Percentiles rank a stretch among this genome's conserved stretches.
phyloP scores from a whole-genome alignment of 1,139 yeast genomes.

The Tardiomyces depauwii region DNA sequence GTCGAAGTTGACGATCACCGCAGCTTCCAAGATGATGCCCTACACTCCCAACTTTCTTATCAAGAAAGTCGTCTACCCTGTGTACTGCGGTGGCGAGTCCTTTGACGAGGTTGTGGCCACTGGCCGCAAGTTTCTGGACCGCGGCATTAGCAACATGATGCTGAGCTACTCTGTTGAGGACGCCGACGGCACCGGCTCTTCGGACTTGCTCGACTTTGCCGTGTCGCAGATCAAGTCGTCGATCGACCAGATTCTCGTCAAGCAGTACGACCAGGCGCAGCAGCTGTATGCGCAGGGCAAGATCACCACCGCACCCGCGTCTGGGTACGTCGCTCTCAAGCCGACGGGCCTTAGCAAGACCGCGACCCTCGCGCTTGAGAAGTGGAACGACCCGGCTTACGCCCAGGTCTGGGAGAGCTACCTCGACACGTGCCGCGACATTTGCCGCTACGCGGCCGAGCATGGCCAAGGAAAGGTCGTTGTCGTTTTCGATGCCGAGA shows the following conservation, averaged over 20 bases:
- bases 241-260: slow-evolving; percentile 57
- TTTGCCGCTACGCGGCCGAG: slow-evolving; percentile 52
- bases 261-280: slow-evolving; percentile 47
- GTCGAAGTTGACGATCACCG: slow-evolving; percentile 20
- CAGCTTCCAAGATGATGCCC: slow-evolving; percentile 25
- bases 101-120: slow-evolving; percentile 57
- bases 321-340: slow-evolving; percentile 58
- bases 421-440: slow-evolving; percentile 52
- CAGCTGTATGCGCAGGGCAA: slow-evolving; percentile 35
- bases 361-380: slow-evolving; percentile 63
- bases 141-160: slow-evolving; percentile 93
- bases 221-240: slow-evolving; percentile 52
- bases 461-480: slow-evolving; percentile 75
- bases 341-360: slow-evolving; percentile 81
- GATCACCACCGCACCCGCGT: slow-evolving; percentile 25
- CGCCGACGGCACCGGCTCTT: slow-evolving; percentile 54
- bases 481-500: slow-evolving; percentile 89
- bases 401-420: slow-evolving; percentile 46
- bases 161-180: slow-evolving; percentile 87
- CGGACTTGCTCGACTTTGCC: slow-evolving; percentile 43
- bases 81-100: slow-evolving; percentile 88
- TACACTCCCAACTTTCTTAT: slow-evolving; percentile 56
- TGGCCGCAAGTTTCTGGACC: slow-evolving; percentile 50
- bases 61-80: slow-evolving; percentile 63
- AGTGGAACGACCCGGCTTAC: slow-evolving; percentile 46